Evolutionary conservation across 2,329 filamentous ascomycete species (phyloP), one percentile per base, ranked within the genome.

Genomic region (Aspergillus sp.): DNA sequence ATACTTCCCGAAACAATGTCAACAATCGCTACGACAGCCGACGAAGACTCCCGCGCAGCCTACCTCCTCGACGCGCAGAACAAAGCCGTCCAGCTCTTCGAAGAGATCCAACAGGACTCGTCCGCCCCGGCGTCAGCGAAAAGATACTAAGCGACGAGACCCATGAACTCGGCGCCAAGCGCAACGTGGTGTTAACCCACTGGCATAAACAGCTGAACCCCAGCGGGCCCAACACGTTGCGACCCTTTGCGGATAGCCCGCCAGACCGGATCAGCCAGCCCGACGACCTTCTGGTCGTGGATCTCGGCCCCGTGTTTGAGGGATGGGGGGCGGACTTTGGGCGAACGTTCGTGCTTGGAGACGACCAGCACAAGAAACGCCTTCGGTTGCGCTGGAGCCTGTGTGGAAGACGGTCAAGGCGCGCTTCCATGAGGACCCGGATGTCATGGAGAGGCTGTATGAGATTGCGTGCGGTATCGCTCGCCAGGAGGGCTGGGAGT

Each of bases 251-350:
- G 3, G 78, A 79, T 2, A 79, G 79, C 58, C 77, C 78, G 0
- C 76, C 77, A 0, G 76, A 80, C 55, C 76, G 78, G 3, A 61
- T 73, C 30, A 74, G 81, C 45, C 57, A 75, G 54, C 59, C 64
- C 3, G 77, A 79, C 48, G 79, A 82, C 50, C 81, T 82, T 45
- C 63, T 82, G 2, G 73, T 78, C 51, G 73, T 81, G 32, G 79
- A 81, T 54, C 66, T 81, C 2, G 79, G 79, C 0, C 78, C 79
- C 0, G 77, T 81, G 0, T 80, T 81, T 51, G 78, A 79, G 47
- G 70, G 67, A 0, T 82, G 76, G 76, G 79, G 81, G 59, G 79
- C 79, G 4, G 79, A 81, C 55, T 80, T 80, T 52, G 78, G 78
- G 7, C 75, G 78, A 11, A 81, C 79, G 1, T 81, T 75, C 54